A percentile compares a stretch with the other conserved stretches of the same genome.
These are phyloP conservation scores for Sequoiadendron giganteum DNA, from an alignment of 75 land plant genomes.

Conservation along the genomic window DNA sequence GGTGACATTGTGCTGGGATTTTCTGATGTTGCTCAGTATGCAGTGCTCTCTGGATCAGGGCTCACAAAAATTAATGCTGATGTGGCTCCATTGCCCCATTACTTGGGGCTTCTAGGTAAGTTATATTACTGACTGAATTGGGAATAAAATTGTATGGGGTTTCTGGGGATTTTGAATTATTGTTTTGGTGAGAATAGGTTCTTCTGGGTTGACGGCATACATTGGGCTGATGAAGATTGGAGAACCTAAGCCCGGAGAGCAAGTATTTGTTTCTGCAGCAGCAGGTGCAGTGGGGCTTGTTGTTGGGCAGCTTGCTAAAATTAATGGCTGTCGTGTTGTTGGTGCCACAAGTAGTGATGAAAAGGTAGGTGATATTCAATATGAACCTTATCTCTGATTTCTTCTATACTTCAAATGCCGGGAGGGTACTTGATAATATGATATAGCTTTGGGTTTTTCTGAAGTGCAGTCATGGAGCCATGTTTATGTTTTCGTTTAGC, in stretches of 20 bases:
- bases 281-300: conserved; percentile 59
- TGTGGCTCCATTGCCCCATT: background rate
- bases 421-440: background rate
- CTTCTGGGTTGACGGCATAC: conserved; percentile 51
- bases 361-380: conserved; percentile 26
- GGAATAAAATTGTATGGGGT: background rate
- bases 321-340: conserved; percentile 52
- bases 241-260: conserved; percentile 29
- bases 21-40: background rate
- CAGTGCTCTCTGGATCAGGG: background rate
- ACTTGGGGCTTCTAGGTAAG: conserved; percentile 4
- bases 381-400: background rate
- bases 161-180: background rate
- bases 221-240: conserved; percentile 40
- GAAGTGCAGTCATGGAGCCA: background rate
- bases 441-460: no score
- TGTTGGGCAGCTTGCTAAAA: conserved; percentile 60
- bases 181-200: conserved; percentile 17
- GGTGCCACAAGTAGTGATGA: conserved; percentile 54
- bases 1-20: conserved; percentile 24
- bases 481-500: no score
- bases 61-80: background rate
- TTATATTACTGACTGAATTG: background rate
- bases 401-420: background rate
- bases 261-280: conserved; percentile 49